Evolutionary conservation across 306 rosid genomes (phyloP).

Genomic region (Hippophae tibetana): DNA sequence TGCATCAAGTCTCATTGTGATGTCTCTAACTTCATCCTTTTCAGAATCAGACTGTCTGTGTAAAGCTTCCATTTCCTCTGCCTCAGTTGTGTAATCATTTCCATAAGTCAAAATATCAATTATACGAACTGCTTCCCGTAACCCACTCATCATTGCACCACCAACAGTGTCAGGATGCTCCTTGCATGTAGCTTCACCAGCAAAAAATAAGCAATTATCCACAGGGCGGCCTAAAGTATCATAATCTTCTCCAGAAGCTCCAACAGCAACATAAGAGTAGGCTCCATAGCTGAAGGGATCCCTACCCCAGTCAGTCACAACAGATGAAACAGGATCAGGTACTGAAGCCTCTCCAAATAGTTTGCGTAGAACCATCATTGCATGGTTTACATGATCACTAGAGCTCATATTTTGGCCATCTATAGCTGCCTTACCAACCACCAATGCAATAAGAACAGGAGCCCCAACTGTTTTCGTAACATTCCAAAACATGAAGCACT

Average conservation of each 20-base stretch:
- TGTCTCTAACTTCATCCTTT: constrained; percentile 95
- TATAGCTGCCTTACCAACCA: constrained; percentile 96
- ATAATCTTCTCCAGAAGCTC: constrained; percentile 98
- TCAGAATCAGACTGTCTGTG: constrained; percentile 73
- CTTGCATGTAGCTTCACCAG: constrained; percentile 99
- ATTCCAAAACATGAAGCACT: constrained; percentile 99
- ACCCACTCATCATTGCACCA: constrained; percentile 99
- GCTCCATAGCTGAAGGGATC: constrained; percentile 98
- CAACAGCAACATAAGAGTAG: constrained; percentile 89
- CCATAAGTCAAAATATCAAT: constrained; percentile 72
- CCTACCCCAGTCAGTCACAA: constrained; percentile 98
- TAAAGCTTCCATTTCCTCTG: constrained; percentile 78
- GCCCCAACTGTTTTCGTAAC: constrained; percentile 89
- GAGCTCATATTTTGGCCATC: constrained; percentile 67
- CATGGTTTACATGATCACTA: constrained; percentile 75
- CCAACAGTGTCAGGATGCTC: constrained; percentile 99
- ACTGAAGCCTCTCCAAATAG: constrained; percentile 84
- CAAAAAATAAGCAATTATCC: constrained; percentile 87
- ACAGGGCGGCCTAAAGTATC: constrained; percentile 88
- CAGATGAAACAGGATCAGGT: constrained; percentile 84
- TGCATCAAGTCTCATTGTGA: constrained; percentile 74
- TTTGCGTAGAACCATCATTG: constrained; percentile 80
- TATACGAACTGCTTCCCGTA: constrained; percentile 93
- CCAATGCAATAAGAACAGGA: constrained; percentile 92
- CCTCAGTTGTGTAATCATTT: constrained; percentile 83